These are phyloP conservation scores for Scheffersomyces insectosa DNA, from an alignment of 1,139 yeast species.

Conservation along the genomic window DNA sequence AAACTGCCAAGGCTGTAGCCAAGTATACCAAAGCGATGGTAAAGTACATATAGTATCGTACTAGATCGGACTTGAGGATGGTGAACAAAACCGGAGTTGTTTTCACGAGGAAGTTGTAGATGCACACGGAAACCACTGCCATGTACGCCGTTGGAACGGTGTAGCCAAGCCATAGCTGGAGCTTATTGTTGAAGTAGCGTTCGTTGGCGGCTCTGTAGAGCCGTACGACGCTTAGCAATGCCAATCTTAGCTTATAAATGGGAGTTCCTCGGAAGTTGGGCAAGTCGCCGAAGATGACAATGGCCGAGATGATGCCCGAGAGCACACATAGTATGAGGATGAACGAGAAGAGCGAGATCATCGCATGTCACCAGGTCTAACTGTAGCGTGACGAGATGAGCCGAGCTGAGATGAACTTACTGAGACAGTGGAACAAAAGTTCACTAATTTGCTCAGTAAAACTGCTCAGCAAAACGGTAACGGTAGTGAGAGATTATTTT, in stretches of 20 bases:
- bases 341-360: neutral
- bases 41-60: conserved; percentile 22
- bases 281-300: conserved; percentile 53
- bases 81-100: conserved; percentile 31
- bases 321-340: neutral
- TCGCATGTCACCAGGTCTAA: neutral
- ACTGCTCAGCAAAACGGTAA: too few relatives aligned
- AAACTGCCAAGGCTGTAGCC: conserved; percentile 40
- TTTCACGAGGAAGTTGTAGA: conserved; percentile 45
- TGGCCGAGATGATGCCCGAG: conserved; percentile 7
- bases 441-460: too few relatives aligned
- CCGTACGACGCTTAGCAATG: conserved; percentile 6
- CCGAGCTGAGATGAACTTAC: too few relatives aligned
- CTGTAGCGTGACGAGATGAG: too few relatives aligned
- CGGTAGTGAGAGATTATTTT: too few relatives aligned
- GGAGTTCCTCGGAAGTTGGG: conserved; percentile 46
- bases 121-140: conserved; percentile 44
- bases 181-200: conserved; percentile 15
- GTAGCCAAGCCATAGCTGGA: conserved; percentile 31
- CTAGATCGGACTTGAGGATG: conserved; percentile 8
- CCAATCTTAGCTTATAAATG: conserved; percentile 22
- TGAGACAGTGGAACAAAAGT: too few relatives aligned
- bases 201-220: conserved; percentile 9
- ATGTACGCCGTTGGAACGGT: conserved; percentile 53
- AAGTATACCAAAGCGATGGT: conserved; percentile 39